Evolutionary conservation across 139 green algal species (phyloP), one percentile per base, ranked within the genome.

Genomic region (Chlamydomonas incerta): DNA sequence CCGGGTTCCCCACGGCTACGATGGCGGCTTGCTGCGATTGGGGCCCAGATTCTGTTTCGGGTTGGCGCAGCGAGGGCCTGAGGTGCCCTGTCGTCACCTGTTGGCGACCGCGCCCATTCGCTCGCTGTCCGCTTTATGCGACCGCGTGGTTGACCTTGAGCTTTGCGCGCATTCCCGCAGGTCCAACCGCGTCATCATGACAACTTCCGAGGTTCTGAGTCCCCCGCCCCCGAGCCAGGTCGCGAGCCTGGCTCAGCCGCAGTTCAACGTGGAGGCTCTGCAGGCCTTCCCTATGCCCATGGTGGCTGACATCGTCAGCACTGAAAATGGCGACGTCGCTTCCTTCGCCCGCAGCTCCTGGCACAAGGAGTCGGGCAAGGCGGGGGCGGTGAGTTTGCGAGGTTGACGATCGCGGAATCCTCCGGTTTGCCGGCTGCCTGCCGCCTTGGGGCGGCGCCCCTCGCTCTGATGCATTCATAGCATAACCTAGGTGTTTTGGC

Each of bases 151-250:
- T 50, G 41, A 50, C 41, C 8, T 50, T 50, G 5, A 13, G 41
- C 5, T 50, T 50, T 50, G 6, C 41, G 41, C 41, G 41, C 41
- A 50, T 50, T 50, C 41, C 41, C 41, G 41, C 41, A 50, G 41
- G 41, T 50, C 41, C 41, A 50, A 50, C 41, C 41, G 77, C 50
- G 77, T 66, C 50, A 85, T 85, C 47, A 85, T 85, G 80, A 85
- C 80, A 70, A 60, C 80, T 28, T 75, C 67, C 58, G 80, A 85
- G 80, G 67, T 76, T 34, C 80, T 85, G 67, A 77, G 80, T 76
- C 80, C 80, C 67, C 80, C 80, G 29, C 79, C 79, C 66, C 66
- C 66, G 80, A 33, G 66, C 80, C 66, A 65, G 77, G 63, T 83
- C 17, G 77, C 77, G 1, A 83, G 77, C 63, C 41, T 74, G 41